Conservation (phyloP, 305 asterid genomes). For the Ruellia speciosa region DNA sequence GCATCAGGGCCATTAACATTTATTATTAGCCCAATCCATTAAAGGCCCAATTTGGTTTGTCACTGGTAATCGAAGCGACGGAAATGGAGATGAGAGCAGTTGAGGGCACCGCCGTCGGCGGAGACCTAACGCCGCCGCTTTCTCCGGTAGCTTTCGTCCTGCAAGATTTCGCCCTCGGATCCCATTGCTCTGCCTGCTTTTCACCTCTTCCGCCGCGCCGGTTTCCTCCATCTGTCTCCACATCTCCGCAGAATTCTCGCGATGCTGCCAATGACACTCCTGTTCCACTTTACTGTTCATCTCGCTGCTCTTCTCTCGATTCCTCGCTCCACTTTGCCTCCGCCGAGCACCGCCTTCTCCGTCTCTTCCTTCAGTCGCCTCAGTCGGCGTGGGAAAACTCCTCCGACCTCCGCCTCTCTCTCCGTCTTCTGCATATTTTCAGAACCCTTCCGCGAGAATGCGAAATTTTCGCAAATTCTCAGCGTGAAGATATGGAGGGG, state of each 20-base stretch:
- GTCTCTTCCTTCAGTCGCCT: constrained; percentile 26
- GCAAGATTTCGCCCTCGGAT: constrained; percentile 36
- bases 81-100: constrained; percentile 55
- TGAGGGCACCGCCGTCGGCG: constrained; percentile 35
- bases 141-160: constrained; percentile 59
- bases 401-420: constrained; percentile 66
- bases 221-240: constrained; percentile 20
- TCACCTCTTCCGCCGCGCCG: constrained; percentile 33
- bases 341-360: constrained; percentile 35
- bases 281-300: constrained; percentile 55
- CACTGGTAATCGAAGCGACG: background rate
- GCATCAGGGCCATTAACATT: no score
- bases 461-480: constrained; percentile 14
- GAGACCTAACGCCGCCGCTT: constrained; percentile 60
- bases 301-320: constrained; percentile 47
- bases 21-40: background rate
- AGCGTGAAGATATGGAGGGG: constrained; percentile 17
- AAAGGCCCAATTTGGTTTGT: background rate
- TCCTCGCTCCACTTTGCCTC: constrained; percentile 47
- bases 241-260: constrained; percentile 12
- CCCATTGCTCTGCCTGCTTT: constrained; percentile 74
- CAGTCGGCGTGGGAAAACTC: constrained; percentile 30
- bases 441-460: constrained; percentile 8
- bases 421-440: constrained; percentile 46
- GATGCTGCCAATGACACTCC: constrained; percentile 18